phyloP scores from a whole-genome alignment of 192 early-diverging fungal species.

The Podochytrium sp. region DNA sequence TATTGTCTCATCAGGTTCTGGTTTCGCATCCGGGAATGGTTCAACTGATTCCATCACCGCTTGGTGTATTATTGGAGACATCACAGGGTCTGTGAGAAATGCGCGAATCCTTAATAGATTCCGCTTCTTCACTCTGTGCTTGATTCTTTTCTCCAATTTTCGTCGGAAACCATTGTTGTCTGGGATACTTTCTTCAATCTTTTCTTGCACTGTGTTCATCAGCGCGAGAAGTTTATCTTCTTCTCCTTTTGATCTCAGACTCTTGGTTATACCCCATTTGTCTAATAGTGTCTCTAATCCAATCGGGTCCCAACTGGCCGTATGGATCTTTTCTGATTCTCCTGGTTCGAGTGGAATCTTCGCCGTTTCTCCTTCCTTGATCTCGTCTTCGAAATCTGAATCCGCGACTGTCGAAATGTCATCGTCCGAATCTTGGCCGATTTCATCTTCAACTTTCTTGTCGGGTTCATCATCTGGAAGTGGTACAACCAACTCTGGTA shows the following conservation, averaged over 20 bases:
- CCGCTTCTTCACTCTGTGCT: not conserved
- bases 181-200: not conserved
- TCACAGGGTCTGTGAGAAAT: not conserved
- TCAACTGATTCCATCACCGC: not conserved
- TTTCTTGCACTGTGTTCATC: not conserved
- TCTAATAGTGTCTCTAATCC: not conserved
- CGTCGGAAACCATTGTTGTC: not conserved
- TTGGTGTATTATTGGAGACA: not conserved
- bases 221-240: not conserved
- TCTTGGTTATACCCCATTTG: slow-evolving; percentile 13
- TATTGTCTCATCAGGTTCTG: not conserved
- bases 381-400: not conserved
- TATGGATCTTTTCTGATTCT: not conserved
- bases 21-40: not conserved
- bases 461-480: not conserved
- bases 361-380: not conserved
- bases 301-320: not conserved
- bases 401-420: slow-evolving; percentile 1
- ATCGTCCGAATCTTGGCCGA: not conserved
- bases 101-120: not conserved
- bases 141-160: slow-evolving; percentile 13
- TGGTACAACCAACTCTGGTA: not conserved
- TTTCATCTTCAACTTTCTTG: not conserved
- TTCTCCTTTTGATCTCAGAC: slow-evolving; percentile 13
- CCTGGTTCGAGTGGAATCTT: not conserved